Evolutionary conservation across 164 flowering plant species (phyloP).

Genomic region (Buxus sempervirens): DNA sequence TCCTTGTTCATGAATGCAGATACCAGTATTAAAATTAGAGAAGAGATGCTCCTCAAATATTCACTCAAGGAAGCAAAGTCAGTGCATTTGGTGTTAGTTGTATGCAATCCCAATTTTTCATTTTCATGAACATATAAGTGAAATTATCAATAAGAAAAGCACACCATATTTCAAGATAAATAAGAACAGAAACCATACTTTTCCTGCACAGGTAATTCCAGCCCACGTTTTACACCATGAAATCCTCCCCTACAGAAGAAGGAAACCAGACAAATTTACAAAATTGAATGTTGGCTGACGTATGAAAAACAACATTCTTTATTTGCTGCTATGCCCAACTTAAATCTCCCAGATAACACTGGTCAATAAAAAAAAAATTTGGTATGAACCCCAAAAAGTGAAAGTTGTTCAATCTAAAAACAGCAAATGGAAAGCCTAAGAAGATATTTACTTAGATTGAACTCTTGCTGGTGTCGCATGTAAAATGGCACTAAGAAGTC

Average conservation of each 20-base stretch:
- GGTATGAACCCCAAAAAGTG: neutral
- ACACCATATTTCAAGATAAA: neutral
- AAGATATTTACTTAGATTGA: slow-evolving; percentile 51
- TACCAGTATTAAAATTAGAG: too few species aligned
- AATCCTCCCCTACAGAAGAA: slow-evolving; percentile 44
- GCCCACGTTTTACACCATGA: slow-evolving; percentile 38
- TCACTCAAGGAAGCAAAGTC: too few species aligned
- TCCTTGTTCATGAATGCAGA: too few species aligned
- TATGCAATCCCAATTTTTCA: neutral
- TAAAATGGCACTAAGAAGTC: slow-evolving; percentile 88
- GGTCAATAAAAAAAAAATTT: neutral
- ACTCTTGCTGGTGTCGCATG: slow-evolving; percentile 86
- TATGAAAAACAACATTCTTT: too few species aligned
- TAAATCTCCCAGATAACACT: neutral
- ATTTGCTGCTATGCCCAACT: neutral
- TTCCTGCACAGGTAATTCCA: slow-evolving; percentile 49
- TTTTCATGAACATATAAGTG: neutral
- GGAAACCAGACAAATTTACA: neutral
- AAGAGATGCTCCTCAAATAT: too few species aligned
- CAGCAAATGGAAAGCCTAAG: neutral
- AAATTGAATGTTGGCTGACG: neutral
- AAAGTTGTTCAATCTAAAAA: neutral
- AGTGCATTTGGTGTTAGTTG: too few species aligned
- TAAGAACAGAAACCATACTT: slow-evolving; percentile 43
- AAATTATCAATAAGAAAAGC: neutral